Percentiles rank a stretch among this genome's conserved stretches.
Conservation (phyloP, 2,329 filamentous ascomycete genomes). For the Cladorrhinum sp. region DNA sequence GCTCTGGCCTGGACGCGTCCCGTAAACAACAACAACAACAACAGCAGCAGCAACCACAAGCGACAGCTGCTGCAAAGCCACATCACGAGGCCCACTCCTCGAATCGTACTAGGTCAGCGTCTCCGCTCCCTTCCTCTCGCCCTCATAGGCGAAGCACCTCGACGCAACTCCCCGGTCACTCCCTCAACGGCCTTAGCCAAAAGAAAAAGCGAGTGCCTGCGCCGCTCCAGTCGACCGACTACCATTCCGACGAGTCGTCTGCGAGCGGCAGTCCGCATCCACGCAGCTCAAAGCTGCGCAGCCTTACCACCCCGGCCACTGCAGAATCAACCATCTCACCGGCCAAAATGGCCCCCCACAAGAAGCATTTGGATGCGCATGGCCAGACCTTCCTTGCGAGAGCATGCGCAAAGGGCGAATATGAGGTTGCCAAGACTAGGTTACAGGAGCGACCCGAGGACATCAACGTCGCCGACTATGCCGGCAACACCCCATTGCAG, state of each 20-base stretch:
- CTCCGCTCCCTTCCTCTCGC: conserved; percentile 49
- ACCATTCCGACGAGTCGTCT: conserved; percentile 66
- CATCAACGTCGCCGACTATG: conserved; percentile 85
- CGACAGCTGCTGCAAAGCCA: conserved; percentile 24
- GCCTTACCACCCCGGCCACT: conserved; percentile 53
- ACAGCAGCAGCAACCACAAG: neutral
- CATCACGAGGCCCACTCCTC: conserved; percentile 33
- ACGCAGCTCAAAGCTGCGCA: conserved; percentile 56
- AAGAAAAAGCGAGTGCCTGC: conserved; percentile 63
- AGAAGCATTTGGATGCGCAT: conserved; percentile 87
- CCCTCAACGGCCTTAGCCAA: conserved; percentile 51
- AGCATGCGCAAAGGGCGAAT: conserved; percentile 81
- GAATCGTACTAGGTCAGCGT: conserved; percentile 50
- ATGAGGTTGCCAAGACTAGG: conserved; percentile 72
- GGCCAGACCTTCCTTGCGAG: conserved; percentile 88
- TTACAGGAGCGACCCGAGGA: conserved; percentile 80
- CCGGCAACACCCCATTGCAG: conserved; percentile 93
- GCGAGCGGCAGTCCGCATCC: conserved; percentile 58
- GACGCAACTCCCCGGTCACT: conserved; percentile 56
- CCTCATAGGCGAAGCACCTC: conserved; percentile 62
- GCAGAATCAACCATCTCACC: conserved; percentile 62
- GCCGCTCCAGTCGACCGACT: conserved; percentile 60
- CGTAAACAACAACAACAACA: conserved; percentile 26
- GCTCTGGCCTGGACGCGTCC: conserved; percentile 35
- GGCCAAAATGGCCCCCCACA: conserved; percentile 67